Conservation (phyloP, 768 basidiomycete genomes). For the Lyophyllum shimeji region DNA sequence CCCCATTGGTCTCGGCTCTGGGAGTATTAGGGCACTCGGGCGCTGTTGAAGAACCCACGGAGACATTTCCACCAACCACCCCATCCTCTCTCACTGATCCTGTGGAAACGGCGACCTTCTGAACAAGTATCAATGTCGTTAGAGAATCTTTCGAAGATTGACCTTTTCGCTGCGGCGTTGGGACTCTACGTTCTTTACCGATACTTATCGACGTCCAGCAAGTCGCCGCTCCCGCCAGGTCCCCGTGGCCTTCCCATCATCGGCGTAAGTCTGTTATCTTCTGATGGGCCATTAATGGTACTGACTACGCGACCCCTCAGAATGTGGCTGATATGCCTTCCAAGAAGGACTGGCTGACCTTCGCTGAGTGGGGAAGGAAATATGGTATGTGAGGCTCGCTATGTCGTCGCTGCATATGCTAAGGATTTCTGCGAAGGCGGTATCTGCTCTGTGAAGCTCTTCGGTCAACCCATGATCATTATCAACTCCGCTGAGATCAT, state of each 20-base stretch:
- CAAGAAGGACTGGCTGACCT: slow-evolving; percentile 45
- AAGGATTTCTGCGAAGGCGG: slow-evolving; percentile 28
- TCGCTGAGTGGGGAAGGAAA: slow-evolving; percentile 50
- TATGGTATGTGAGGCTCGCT: slow-evolving; percentile 35
- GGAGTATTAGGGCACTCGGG: too few relatives aligned
- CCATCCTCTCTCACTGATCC: neutral
- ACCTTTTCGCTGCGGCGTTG: slow-evolving; percentile 45
- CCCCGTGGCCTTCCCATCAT: slow-evolving; percentile 41
- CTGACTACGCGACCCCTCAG: slow-evolving; percentile 20
- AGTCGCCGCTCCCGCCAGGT: slow-evolving; percentile 38
- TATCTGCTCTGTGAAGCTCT: slow-evolving; percentile 35
- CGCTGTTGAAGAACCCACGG: too few relatives aligned
- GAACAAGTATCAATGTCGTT: slow-evolving; percentile 27
- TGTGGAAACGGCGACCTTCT: too few relatives aligned
- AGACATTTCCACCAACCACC: too few relatives aligned
- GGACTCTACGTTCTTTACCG: slow-evolving; percentile 43
- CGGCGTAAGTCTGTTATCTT: slow-evolving; percentile 31
- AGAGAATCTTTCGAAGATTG: slow-evolving; percentile 45
- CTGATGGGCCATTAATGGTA: slow-evolving; percentile 23
- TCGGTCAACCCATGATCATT: slow-evolving; percentile 48
- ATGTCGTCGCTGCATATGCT: slow-evolving; percentile 29
- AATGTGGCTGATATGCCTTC: slow-evolving; percentile 50
- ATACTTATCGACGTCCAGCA: slow-evolving; percentile 33
- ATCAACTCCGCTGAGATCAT: slow-evolving; percentile 42
- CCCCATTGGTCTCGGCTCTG: too few relatives aligned